Evolutionary conservation across 805 yeast genomes (phyloP), one percentile per base, ranked within the genome.

Genomic region (Zygoascus ofunaensis): DNA sequence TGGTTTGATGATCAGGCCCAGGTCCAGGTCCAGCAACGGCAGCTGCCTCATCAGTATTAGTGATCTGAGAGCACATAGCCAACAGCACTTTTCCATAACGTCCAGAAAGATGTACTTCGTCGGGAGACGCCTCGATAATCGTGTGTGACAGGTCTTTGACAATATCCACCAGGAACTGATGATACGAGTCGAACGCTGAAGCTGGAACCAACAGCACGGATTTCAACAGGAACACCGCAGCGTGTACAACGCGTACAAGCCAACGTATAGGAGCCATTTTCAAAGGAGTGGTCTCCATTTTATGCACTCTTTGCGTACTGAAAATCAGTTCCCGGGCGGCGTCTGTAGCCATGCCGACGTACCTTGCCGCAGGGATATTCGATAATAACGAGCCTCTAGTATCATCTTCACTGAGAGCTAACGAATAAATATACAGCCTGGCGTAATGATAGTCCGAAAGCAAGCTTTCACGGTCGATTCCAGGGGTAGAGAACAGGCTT

Each of bases 211-310:
- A 48, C 33, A 62, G 48, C 23, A 85, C 79, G 56, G 94, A 84
- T 62, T 89, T 90, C 12, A 90, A 92, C 43, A 90, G 73, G 59
- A 87, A 89, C 2, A 95, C 92, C 10, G 87, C 87, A 0, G 96
- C 85, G 54, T 90, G 77, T 18, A 89, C 87, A 22, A 87, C 78
- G 42, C 95, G 71, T 0, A 85, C 82, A 4, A 83, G 79, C 95
- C 96, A 87, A 50, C 95, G 69, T n/a, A 87, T 87, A 1, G 97
- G 96, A 80, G 87, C 86, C 57, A 72, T 82, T 46, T 78, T 70
- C 43, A 87, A 64, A 8, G 30, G 12, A 37, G n/a, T 37, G 69
- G 81, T 64, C 47, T 73, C 76, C 47, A 82, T 63, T 12, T 49
- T 53, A 54, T 81, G 85, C 4, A 87, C 78, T 34, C 92, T 64